phyloP scores from a whole-genome alignment of 495 filamentous ascomycete genomes.

The Talaromyces nanjingensis region DNA sequence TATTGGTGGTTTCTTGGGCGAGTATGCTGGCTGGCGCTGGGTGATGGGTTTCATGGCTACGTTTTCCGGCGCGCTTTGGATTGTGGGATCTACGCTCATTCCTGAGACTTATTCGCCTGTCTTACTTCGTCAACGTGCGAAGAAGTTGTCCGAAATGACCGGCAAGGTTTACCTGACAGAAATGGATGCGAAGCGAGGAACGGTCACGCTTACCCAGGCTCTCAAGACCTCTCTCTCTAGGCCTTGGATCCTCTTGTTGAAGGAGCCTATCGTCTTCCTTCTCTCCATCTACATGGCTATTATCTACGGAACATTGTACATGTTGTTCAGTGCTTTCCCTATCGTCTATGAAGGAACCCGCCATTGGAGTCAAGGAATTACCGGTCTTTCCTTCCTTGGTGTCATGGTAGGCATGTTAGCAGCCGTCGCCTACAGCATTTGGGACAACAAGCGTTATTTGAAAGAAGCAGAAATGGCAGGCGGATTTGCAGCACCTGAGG shows the following conservation, averaged over 20 bases:
- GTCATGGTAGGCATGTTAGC: constrained; percentile 78
- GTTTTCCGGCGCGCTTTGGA: constrained; percentile 49
- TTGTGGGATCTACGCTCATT: constrained; percentile 43
- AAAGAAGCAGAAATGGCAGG: constrained; percentile 25
- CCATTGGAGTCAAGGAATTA: constrained; percentile 65
- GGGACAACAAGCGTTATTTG: constrained; percentile 44
- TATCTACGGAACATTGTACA: constrained; percentile 70
- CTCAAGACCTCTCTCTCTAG: constrained; percentile 41
- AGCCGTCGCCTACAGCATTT: constrained; percentile 44
- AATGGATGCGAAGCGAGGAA: constrained; percentile 39
- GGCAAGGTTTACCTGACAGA: constrained; percentile 51
- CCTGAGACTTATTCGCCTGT: constrained; percentile 59
- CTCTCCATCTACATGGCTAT: constrained; percentile 69
- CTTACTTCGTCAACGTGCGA: constrained; percentile 47
- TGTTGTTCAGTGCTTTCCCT: constrained; percentile 77
- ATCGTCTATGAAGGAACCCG: constrained; percentile 69
- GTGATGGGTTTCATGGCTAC: constrained; percentile 51
- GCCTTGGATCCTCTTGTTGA: constrained; percentile 43
- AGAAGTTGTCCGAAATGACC: constrained; percentile 42
- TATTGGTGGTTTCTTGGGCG: constrained; percentile 55
- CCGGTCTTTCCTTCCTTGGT: constrained; percentile 72
- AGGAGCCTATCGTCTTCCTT: constrained; percentile 55
- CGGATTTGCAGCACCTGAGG: constrained; percentile 41
- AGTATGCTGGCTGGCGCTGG: constrained; percentile 59
- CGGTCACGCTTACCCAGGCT: constrained; percentile 23